Evolutionary conservation across 129 eudicot genomes (phyloP).

Genomic region (Centrapalus pauciflorus): DNA sequence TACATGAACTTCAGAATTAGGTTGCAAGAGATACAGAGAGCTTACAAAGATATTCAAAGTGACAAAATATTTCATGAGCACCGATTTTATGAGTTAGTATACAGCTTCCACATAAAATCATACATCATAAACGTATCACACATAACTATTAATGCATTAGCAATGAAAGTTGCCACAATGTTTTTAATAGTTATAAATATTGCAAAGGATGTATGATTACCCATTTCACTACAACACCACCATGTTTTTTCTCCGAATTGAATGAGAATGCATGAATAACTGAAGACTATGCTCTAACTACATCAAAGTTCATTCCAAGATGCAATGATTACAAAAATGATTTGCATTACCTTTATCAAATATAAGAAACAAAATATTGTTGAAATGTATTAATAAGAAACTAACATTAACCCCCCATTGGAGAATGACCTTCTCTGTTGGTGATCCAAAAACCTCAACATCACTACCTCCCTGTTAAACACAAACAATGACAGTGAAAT

Average conservation of each 20-base stretch:
- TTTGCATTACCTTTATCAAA: neutral
- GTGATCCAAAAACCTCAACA: constrained; percentile 84
- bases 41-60: too few relatives aligned
- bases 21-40: constrained; percentile 30
- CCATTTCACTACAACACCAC: constrained; percentile 88
- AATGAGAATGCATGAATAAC: constrained; percentile 90
- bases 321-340: constrained; percentile 23
- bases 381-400: neutral
- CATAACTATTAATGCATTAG: neutral
- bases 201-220: constrained; percentile 33
- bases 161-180: neutral
- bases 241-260: constrained; percentile 95
- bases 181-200: neutral
- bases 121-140: neutral
- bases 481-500: neutral
- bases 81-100: neutral
- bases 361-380: neutral
- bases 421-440: constrained; percentile 95
- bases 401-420: constrained; percentile 79
- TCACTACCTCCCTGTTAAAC: constrained; percentile 52
- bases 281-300: constrained; percentile 51
- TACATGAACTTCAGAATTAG: constrained; percentile 55
- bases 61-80: neutral
- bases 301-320: constrained; percentile 88
- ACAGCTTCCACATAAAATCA: neutral